phyloP scores from a whole-genome alignment of 306 rosid species.

The Lablab purpureus region DNA sequence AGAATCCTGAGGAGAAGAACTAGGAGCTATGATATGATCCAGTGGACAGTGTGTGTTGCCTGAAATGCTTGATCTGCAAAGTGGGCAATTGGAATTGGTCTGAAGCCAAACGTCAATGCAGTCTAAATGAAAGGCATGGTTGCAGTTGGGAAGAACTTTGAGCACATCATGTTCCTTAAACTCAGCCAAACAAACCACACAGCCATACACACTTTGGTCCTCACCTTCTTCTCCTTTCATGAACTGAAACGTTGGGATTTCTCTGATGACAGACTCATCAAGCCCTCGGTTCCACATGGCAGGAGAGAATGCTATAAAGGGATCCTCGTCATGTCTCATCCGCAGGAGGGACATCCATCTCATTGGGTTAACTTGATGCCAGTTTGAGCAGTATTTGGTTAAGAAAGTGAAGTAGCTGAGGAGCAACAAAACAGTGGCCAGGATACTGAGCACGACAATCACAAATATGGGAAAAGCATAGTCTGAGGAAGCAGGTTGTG shows the following conservation, averaged over 20 bases:
- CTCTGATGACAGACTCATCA: slow-evolving; percentile 62
- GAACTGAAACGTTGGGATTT: slow-evolving; percentile 66
- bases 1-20: slow-evolving; percentile 74
- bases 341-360: slow-evolving; percentile 54
- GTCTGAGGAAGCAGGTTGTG: slow-evolving; percentile 51
- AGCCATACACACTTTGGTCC: slow-evolving; percentile 50
- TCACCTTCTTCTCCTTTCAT: slow-evolving; percentile 46
- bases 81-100: slow-evolving; percentile 66
- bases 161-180: slow-evolving; percentile 58
- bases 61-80: slow-evolving; percentile 65
- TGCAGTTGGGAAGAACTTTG: slow-evolving; percentile 62
- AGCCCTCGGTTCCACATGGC: slow-evolving; percentile 63
- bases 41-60: slow-evolving; percentile 48
- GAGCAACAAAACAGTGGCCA: slow-evolving; percentile 63
- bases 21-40: slow-evolving; percentile 67
- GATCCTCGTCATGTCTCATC: slow-evolving; percentile 54
- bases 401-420: slow-evolving; percentile 61
- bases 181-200: slow-evolving; percentile 70
- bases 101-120: slow-evolving; percentile 74
- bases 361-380: slow-evolving; percentile 54
- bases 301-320: slow-evolving; percentile 66
- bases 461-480: slow-evolving; percentile 63
- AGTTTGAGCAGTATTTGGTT: slow-evolving; percentile 61
- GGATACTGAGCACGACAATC: slow-evolving; percentile 55
- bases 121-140: slow-evolving; percentile 72